Evolutionary conservation across 345 rosid genomes (phyloP), one percentile per base, ranked within the genome.

Genomic region (Abelmoschus esculentus): DNA sequence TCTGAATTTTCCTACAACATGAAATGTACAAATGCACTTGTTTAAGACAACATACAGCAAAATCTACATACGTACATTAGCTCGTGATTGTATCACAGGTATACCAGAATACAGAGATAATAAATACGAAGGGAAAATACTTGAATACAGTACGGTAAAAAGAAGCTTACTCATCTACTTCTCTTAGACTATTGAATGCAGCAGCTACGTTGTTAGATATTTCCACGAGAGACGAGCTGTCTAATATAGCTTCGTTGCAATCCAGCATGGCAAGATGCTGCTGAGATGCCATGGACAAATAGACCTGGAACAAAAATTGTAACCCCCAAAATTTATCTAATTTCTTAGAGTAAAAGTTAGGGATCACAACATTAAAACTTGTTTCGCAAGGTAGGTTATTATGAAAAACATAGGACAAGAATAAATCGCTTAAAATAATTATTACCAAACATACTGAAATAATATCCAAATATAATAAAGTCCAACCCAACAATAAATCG

Each of bases 1-100:
- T 86, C 75, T 89, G 90, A 74, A 81, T 74, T 62, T 80, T 75
- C 81, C 98, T 93, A 89, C 31, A n/a, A n/a, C 83, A 77, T 71
- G 8, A 72, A 62, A 74, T n/a, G 10, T n/a, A 70, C 40, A 13
- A 14, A 14, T 55, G 29, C 36, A 62, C 5, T 29, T 2, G 17
- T 63, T 31, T 18, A 4, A 14, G 29, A 38, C 49, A 11, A 8
- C 14, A 17, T 13, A 34, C 60, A 55, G 67, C 6, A 4, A n/a
- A 53, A 52, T 66, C 22, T 12, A 9, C 47, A 61, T 36, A 12
- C 26, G 7, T n/a, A 61, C 38, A 22, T 22, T 10, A 36, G 28
- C 28, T 0, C 13, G 29, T 32, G 9, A 15, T 5, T 44, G 7
- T 26, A 55, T 56, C 10, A 40, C 32, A 12, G 36, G 54, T 32